Evolutionary conservation across 495 filamentous ascomycete genomes (phyloP), one percentile per base, ranked within the genome.

Genomic region (Xylaria castorea): DNA sequence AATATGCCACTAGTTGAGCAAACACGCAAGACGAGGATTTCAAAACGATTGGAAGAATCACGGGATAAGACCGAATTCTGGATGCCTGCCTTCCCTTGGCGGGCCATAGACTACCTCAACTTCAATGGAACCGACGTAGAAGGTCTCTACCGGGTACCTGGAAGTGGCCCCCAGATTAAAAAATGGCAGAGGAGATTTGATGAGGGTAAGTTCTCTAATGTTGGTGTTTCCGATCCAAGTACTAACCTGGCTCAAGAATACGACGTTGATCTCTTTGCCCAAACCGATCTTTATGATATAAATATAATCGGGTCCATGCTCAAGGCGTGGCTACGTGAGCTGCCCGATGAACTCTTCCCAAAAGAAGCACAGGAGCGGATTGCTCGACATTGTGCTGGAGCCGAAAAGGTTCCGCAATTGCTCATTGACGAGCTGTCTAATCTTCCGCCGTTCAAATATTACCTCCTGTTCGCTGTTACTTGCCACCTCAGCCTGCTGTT

Each of bases 21-120:
- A 80, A 93, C 94, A 6, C 87, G 94, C n/a, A 82, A 89, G 61
- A 97, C 94, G 1, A 86, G 94, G 46, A 97, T 97, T 75, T 94
- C 93, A 3, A 95, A 93, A 81, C 88, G 90, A 64, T 83, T 97
- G 20, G 92, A 94, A 77, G 88, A 92, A 68, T 97, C 93, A 20
- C 85, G 89, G 57, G 94, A 97, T 77, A 97, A 97, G 86, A 97
- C 94, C 0, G 94, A 97, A 76, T 97, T 95, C 77, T 97, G 94
- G 94, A 96, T 97, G 93, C 94, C 94, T 0, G 92, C 93, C 22
- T 89, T 97, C 60, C 94, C 94, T 0, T 97, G 94, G 89, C 86
- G 94, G 65, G 95, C 92, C 36, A 96, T 97, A 74, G 94, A 97
- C 81, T 97, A 95, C 79, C 89, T 97, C 34, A 97, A 97, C 77